phyloP scores from a whole-genome alignment of 164 flowering plant genomes.

The Saururus chinensis region DNA sequence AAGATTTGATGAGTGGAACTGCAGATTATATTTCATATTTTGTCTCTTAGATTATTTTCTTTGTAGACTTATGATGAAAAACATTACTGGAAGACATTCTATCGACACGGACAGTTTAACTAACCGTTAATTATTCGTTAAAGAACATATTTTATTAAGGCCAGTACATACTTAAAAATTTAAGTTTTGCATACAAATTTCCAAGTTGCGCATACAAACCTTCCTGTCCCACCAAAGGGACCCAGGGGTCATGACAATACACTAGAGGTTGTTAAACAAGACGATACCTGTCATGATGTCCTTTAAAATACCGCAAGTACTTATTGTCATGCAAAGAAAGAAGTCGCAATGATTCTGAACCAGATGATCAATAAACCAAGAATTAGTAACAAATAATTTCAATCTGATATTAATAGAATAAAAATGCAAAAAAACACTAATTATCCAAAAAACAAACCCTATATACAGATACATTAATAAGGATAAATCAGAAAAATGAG shows the following conservation, averaged over 20 bases:
- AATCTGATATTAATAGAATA: too few species aligned
- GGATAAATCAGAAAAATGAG: background rate
- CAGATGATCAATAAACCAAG: slow-evolving; percentile 7
- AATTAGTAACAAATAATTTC: background rate
- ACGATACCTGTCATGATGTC: slow-evolving; percentile 89
- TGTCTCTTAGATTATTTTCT: too few species aligned
- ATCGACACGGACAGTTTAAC: too few species aligned
- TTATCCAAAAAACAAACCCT: background rate
- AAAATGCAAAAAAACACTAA: background rate
- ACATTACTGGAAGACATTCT: too few species aligned
- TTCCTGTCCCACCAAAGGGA: background rate
- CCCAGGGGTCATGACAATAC: background rate
- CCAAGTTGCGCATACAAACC: background rate
- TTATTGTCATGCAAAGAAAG: slow-evolving; percentile 94
- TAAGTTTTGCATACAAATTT: too few species aligned
- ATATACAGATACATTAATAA: background rate
- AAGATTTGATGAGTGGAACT: too few species aligned
- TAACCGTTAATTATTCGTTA: background rate
- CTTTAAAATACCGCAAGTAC: slow-evolving; percentile 94
- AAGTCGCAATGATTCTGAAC: slow-evolving; percentile 86
- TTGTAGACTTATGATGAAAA: too few species aligned
- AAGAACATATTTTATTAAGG: background rate
- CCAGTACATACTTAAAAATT: too few species aligned
- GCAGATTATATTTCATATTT: too few species aligned
- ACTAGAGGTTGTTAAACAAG: background rate